Percentiles rank a stretch among this genome's conserved stretches.
These are phyloP conservation scores for Myriosclerotinia scirpicola DNA, from an alignment of 2,329 filamentous ascomycete genomes.

Conservation along the genomic window DNA sequence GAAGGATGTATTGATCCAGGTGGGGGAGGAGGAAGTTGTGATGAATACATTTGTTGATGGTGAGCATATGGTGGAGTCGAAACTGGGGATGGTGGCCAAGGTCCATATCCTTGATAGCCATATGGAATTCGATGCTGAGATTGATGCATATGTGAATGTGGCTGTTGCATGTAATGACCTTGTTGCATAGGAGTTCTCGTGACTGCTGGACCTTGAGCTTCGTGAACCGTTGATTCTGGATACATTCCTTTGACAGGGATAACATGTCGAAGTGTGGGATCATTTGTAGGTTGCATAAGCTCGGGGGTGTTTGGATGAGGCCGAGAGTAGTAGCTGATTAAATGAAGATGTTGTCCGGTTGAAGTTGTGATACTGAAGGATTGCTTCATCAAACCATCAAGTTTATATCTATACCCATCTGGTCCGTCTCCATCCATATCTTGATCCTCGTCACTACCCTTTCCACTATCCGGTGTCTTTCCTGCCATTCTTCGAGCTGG, in stretches of 20 bases:
- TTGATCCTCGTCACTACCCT: slow-evolving; percentile 79
- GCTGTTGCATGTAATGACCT: slow-evolving; percentile 47
- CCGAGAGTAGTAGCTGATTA: slow-evolving; percentile 95
- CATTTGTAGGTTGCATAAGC: slow-evolving; percentile 77
- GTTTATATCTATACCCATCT: slow-evolving; percentile 92
- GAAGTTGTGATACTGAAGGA: slow-evolving; percentile 98
- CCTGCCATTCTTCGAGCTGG: slow-evolving; percentile 57
- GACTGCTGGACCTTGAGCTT: slow-evolving; percentile 77
- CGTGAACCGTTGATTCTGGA: slow-evolving; percentile 90
- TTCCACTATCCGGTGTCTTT: slow-evolving; percentile 81
- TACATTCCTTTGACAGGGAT: slow-evolving; percentile 93
- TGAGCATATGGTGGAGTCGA: slow-evolving; percentile 52
- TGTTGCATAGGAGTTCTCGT: slow-evolving; percentile 70
- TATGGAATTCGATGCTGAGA: slow-evolving; percentile 42
- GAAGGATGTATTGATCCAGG: slow-evolving; percentile 38
- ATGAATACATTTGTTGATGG: slow-evolving; percentile 44
- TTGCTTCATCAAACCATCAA: slow-evolving; percentile 97
- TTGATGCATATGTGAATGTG: slow-evolving; percentile 44
- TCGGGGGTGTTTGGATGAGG: slow-evolving; percentile 71
- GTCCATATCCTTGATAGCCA: slow-evolving; percentile 44
- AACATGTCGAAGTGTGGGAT: slow-evolving; percentile 77
- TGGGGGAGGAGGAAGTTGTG: slow-evolving; percentile 43
- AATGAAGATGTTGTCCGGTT: slow-evolving; percentile 84
- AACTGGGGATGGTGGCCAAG: slow-evolving; percentile 57
- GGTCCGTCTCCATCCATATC: slow-evolving; percentile 69